A percentile compares a stretch with the other conserved stretches of the same genome.
Evolutionary conservation across 2,329 filamentous ascomycete species (phyloP).

Genomic region (Fusarium lyarnte): DNA sequence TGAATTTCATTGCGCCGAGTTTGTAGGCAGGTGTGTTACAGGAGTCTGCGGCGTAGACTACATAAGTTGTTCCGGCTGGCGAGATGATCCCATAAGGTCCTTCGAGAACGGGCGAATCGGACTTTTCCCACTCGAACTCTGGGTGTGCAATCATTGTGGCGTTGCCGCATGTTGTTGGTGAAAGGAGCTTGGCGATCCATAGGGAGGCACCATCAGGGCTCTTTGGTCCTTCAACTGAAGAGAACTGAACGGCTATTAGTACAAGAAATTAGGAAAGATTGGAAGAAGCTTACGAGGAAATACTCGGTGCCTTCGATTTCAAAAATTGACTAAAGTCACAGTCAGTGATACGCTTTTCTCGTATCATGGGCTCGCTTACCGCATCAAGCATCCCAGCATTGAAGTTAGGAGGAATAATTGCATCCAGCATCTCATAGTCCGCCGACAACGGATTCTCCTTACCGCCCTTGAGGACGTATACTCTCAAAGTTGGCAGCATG

Average conservation of each 20-base stretch:
- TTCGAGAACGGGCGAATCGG: background rate
- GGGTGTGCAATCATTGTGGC: background rate
- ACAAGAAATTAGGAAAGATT: accelerated
- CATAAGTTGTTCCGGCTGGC: background rate
- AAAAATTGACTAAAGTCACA: background rate
- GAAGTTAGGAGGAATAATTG: background rate
- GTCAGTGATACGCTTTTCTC: accelerated
- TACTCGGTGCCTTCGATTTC: background rate
- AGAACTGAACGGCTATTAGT: background rate
- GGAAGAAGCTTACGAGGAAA: background rate
- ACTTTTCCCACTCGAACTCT: background rate
- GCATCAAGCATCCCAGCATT: background rate
- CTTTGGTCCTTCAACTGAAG: background rate
- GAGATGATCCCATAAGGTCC: background rate
- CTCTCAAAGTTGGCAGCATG: background rate
- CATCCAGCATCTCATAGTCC: background rate
- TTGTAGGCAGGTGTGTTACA: background rate
- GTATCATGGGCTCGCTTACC: background rate
- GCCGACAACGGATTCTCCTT: background rate
- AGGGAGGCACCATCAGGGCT: background rate
- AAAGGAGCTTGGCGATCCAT: background rate
- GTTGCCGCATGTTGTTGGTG: background rate
- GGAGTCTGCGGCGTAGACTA: background rate
- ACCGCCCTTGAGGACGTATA: background rate
- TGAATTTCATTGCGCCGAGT: background rate